Conservation (phyloP, 176 grass and related monocot genomes). For the Carex cristatella region DNA sequence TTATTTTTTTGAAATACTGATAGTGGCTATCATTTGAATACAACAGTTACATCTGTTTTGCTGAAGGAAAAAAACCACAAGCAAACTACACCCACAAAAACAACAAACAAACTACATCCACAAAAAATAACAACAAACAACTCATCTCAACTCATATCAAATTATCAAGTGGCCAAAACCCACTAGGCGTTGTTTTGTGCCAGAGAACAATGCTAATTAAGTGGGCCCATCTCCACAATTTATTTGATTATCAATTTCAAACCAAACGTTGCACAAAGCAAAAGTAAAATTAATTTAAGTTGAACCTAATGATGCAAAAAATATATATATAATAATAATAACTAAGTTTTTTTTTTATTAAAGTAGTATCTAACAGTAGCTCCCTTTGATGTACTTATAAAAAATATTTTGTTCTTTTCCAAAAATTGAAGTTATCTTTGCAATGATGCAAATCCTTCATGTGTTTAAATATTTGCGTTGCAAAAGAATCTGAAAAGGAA, state of each 20-base stretch:
- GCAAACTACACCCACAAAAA: too few species aligned
- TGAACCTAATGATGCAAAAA: not conserved
- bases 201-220: not conserved
- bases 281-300: not conserved
- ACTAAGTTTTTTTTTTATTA: not conserved
- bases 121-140: too few species aligned
- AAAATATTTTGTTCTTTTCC: not conserved
- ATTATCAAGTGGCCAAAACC: not conserved
- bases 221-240: not conserved
- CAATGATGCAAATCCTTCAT: not conserved
- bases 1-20: too few species aligned
- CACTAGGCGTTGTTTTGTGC: not conserved
- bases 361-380: not conserved
- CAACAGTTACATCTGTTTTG: too few species aligned
- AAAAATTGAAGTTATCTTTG: not conserved
- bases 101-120: too few species aligned
- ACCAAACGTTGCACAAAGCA: not conserved
- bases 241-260: not conserved
- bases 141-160: not conserved
- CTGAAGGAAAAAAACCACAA: too few species aligned
- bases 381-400: too few species aligned
- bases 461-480: not conserved
- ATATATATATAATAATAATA: not conserved
- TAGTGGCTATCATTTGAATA: too few species aligned
- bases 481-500: not conserved